Base-by-base conservation (phyloP, 768 basidiomycete species). In the Suillus lakei region DNA sequence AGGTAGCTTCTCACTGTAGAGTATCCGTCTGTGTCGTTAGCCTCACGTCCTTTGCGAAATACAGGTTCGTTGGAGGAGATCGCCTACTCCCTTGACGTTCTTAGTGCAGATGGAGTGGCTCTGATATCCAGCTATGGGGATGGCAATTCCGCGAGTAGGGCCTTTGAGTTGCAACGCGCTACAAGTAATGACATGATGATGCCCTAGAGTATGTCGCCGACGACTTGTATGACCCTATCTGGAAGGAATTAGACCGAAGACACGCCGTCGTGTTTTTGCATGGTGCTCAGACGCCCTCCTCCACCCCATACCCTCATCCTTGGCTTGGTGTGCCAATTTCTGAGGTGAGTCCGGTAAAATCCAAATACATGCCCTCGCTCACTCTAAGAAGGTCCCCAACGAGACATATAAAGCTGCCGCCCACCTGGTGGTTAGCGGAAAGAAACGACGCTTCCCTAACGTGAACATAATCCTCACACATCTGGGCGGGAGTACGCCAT, bases 381-480 rank as follows among this genome's bases (percentile, higher is more conserved):
- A 64, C 64, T 60, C 44, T 50, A 44, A 46, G 63, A 63, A 92
- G 91, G 90, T 91, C 0, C 91, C 91, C 8, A 89, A 91, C 72
- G 91, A 93, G 76, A 93, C 91, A 0, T 92, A 87, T 81, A 92
- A 92, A 78, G 92, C 90, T 2, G 91, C 91, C 39, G 87, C 91
- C 4, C 89, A 91, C 71, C 83, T 93, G 56, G 90, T 93, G 54
- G 87, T 92, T 28, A 85, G 89, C 0, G 89, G 90, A 54, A 84
- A 81, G 71, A 91, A 89, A 74, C 87, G 90, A 50, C 84, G 81
- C 66, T 91, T 85, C 69, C 74, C 82, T 26, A 77, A 85, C 62
- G 80, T 86, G 68, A 88, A 84, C 63, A 86, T 92, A 66, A 84
- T 93, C 41, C 84, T 93, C 10, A 85, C 91, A 23, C 92, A 92